Conservation (phyloP, 2,329 filamentous ascomycete species). For the Aspergillus sojae region DNA sequence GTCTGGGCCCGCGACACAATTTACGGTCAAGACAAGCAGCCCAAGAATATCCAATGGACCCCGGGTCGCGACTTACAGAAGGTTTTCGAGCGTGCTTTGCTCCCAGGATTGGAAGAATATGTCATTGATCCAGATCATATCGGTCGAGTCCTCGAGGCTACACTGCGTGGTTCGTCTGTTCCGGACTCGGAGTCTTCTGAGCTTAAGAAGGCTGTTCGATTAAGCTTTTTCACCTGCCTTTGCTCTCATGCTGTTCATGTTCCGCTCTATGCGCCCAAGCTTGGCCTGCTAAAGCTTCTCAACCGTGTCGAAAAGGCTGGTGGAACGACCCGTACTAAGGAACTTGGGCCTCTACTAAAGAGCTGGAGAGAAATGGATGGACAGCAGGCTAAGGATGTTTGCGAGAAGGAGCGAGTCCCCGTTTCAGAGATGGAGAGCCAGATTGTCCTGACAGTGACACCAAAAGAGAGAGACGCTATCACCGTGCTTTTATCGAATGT, state of each 20-base stretch:
- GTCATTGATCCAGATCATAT: slow-evolving; percentile 77
- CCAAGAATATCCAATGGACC: slow-evolving; percentile 59
- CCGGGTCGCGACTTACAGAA: slow-evolving; percentile 59
- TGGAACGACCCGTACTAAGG: slow-evolving; percentile 70
- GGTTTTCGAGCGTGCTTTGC: slow-evolving; percentile 67
- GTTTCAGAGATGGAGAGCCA: slow-evolving; percentile 54
- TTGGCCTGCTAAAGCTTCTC: slow-evolving; percentile 70
- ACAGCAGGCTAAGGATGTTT: slow-evolving; percentile 55
- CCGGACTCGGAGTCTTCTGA: slow-evolving; percentile 51
- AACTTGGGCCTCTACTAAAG: slow-evolving; percentile 74
- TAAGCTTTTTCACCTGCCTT: slow-evolving; percentile 70
- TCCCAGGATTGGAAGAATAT: slow-evolving; percentile 81
- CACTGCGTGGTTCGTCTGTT: slow-evolving; percentile 56
- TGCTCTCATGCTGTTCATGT: slow-evolving; percentile 71
- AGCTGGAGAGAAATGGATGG: slow-evolving; percentile 65
- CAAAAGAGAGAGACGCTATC: slow-evolving; percentile 62
- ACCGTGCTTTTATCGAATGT: slow-evolving; percentile 57
- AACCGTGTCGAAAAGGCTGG: slow-evolving; percentile 73
- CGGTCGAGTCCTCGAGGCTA: slow-evolving; percentile 61
- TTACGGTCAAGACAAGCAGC: slow-evolving; percentile 61
- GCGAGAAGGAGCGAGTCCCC: slow-evolving; percentile 52
- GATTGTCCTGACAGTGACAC: slow-evolving; percentile 55
- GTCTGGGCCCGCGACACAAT: slow-evolving; percentile 66
- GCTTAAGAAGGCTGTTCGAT: slow-evolving; percentile 64
- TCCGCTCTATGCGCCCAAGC: slow-evolving; percentile 70